Percentiles rank a stretch among this genome's conserved stretches.
phyloP scores from a whole-genome alignment of 1,284 basidiomycete species.

The Spongispora temasekensis region DNA sequence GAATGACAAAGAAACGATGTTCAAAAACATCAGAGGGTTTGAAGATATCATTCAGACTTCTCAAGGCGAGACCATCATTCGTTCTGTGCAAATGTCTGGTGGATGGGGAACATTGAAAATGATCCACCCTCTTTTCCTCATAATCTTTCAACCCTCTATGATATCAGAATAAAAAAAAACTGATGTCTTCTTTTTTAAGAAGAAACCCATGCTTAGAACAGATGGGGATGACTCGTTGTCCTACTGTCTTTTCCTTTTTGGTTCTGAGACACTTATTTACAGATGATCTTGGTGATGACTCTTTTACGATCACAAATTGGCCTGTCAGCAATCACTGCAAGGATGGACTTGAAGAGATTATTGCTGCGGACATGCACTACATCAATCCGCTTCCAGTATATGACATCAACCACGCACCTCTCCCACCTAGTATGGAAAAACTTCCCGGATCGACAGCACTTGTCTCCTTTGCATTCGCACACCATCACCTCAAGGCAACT shows the following conservation, averaged over 20 bases:
- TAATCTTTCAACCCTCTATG: background rate
- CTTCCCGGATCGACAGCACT: too few species aligned
- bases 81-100: background rate
- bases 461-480: too few species aligned
- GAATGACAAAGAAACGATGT: background rate
- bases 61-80: background rate
- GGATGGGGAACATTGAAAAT: too few species aligned
- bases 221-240: background rate
- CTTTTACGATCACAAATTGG: background rate
- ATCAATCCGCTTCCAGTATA: background rate
- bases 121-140: background rate
- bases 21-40: background rate
- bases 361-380: background rate
- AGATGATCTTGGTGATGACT: too few species aligned
- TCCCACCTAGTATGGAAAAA: too few species aligned
- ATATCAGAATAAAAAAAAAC: too few species aligned
- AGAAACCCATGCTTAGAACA: too few species aligned
- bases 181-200: too few species aligned
- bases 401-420: background rate
- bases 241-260: too few species aligned
- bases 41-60: background rate
- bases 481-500: too few species aligned
- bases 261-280: too few species aligned
- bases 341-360: background rate
- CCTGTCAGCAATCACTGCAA: background rate